Base-by-base conservation (phyloP, 257 asterid genomes). In the Rubia yunnanensis region DNA sequence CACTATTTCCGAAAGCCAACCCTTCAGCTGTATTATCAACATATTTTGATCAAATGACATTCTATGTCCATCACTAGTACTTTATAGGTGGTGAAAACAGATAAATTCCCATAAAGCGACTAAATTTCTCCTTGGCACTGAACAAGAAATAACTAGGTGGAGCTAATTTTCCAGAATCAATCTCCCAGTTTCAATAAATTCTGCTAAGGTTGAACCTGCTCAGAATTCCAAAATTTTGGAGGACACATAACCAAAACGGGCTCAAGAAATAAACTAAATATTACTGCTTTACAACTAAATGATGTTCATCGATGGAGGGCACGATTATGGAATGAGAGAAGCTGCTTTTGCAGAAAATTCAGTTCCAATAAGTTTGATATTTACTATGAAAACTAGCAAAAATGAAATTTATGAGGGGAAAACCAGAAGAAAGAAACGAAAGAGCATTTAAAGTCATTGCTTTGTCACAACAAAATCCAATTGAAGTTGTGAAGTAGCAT, bases 1-100 rank as follows among this genome's bases (percentile, higher is more conserved):
- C 96, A 65, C 96, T 88, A 74, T 94, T 94, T 63, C 99, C 99
- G 70, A 94, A 84, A 50, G 68, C 82, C 67, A 94, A 82, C 55
- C 88, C 99, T 71, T 90, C 82, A 73, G 99, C 99, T 90, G 96
- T 86, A 92, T 56, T 57, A 36, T 24, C 46, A 73, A 26, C 39
- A 68, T 50, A 52, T 53, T n/a, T 60, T 36, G 31, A 20, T 41
- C 70, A 64, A 64, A 22, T 49, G 55, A 26, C 28, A 22, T 36
- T 23, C 5, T 30, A 64, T 15, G 48, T 44, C 27, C 11, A 6
- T 13, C 30, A 27, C 1, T 27, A 38, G 2, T 15, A 55, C 41
- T 24, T 62, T 20, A 14, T 4, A 3, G 69, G 17, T 44, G 15
- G 10, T 32, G 27, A 55, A 64, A 28, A 7, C n/a, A 26, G 32